Percentiles rank a stretch among this genome's conserved stretches.
Conservation (phyloP, 1,284 basidiomycete species). For the Papiliotrema nemorosa region DNA sequence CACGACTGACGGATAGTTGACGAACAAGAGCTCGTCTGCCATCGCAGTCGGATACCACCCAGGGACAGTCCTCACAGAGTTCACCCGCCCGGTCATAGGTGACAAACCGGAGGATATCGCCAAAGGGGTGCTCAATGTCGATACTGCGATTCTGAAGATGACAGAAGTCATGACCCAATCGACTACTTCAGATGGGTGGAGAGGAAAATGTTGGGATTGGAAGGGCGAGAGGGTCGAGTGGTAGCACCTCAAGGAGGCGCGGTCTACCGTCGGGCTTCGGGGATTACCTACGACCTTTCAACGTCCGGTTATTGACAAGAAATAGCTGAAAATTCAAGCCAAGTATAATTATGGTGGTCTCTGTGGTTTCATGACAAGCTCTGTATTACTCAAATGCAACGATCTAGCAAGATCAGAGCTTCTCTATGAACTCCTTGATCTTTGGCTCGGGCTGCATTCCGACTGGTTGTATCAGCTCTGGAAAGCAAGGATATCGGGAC, state of each 20-base stretch:
- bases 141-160: conserved; percentile 60
- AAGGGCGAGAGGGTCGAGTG: conserved; percentile 57
- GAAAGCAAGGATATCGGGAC: background rate
- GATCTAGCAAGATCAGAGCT: conserved; percentile 31
- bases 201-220: conserved; percentile 69
- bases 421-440: conserved; percentile 44
- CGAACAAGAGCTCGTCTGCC: conserved; percentile 25
- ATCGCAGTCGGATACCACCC: conserved; percentile 52
- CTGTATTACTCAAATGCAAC: background rate
- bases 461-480: conserved; percentile 21
- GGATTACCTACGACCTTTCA: too few species aligned
- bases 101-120: conserved; percentile 27
- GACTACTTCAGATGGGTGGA: conserved; percentile 49
- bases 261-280: background rate
- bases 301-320: too few species aligned
- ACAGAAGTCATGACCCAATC: conserved; percentile 56
- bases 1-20: conserved; percentile 10
- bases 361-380: too few species aligned
- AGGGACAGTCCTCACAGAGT: conserved; percentile 42
- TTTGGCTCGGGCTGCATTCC: conserved; percentile 41
- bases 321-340: too few species aligned
- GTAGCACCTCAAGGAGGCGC: conserved; percentile 18
- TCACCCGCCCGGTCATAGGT: conserved; percentile 42
- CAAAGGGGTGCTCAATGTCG: conserved; percentile 59
- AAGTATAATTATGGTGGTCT: too few species aligned